Base-by-base conservation (phyloP, 805 yeast genomes). In the Candida suzukii region DNA sequence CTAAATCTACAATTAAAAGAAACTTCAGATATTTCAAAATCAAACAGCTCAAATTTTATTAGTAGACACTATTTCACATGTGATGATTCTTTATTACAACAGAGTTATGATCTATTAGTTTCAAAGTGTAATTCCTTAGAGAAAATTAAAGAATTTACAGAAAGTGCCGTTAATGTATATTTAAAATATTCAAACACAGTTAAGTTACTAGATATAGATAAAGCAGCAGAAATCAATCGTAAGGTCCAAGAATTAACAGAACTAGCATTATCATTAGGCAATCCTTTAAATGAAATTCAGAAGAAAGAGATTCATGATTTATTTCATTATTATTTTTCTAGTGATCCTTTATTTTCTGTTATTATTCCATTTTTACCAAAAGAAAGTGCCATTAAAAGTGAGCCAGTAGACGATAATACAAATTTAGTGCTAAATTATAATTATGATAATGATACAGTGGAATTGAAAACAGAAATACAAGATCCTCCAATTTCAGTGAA, bases 131-230 rank as follows among this genome's bases (percentile, higher is more conserved):
- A n/a, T n/a, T n/a, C n/a, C n/a, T n/a, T n/a, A n/a, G n/a, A n/a
- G n/a, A n/a, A n/a, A n/a, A n/a, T n/a, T n/a, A n/a, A n/a, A n/a
- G 38, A 42, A 49, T 2, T 21, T 29, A 10, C 44, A 42, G 25
- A 52, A 55, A 10, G 45, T 55, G 3, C n/a, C n/a, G n/a, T n/a
- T n/a, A 41, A 37, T n/a, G 35, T 45, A 1, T 55, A 45, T 22
- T 21, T 50, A 44, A 46, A 39, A 16, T 26, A 46, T 24, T 45
- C 41, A 37, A 35, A 41, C 13, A 39, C 54, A 13, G 34, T 43
- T 4, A 31, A 49, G 7, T 39, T 53, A 12, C 53, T 52, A 41
- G 38, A 54, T 37, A 22, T 51, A 6, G 47, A 48, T 19, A 35
- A 40, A 3, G 39, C 51, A 3, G 22, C 9, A 3, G n/a, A 19